phyloP scores from a whole-genome alignment of 257 asterid species.

The Solanum lignicaule region DNA sequence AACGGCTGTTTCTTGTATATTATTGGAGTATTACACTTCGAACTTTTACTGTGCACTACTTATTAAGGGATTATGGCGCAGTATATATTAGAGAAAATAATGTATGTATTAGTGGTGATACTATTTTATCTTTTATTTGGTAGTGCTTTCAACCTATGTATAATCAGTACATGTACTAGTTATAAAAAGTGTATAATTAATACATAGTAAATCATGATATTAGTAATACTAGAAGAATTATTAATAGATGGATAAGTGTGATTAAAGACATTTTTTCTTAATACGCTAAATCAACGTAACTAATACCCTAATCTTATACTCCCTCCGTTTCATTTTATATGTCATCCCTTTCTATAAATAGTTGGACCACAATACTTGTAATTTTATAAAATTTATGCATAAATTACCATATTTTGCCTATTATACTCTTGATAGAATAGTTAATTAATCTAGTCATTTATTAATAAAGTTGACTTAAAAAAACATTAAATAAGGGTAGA shows the following conservation, averaged over 20 bases:
- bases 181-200: not conserved
- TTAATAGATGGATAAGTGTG: not conserved
- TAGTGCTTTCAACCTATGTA: not conserved
- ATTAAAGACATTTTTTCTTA: not conserved
- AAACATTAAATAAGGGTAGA: too few relatives aligned
- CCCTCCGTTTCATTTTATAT: too few relatives aligned
- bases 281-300: too few relatives aligned
- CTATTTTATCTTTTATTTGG: not conserved
- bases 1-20: not conserved
- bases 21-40: not conserved
- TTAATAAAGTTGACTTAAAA: too few relatives aligned
- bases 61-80: not conserved
- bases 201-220: not conserved
- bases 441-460: too few relatives aligned
- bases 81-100: not conserved
- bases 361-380: too few relatives aligned
- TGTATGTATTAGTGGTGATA: not conserved
- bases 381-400: too few relatives aligned
- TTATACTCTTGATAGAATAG: too few relatives aligned
- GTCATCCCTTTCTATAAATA: too few relatives aligned
- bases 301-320: too few relatives aligned
- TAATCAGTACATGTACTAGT: not conserved
- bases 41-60: not conserved
- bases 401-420: too few relatives aligned
- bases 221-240: not conserved